Evolutionary conservation across 108 stramenopile genomes (phyloP).

Genomic region (Fragilariopsis cylindrus): DNA sequence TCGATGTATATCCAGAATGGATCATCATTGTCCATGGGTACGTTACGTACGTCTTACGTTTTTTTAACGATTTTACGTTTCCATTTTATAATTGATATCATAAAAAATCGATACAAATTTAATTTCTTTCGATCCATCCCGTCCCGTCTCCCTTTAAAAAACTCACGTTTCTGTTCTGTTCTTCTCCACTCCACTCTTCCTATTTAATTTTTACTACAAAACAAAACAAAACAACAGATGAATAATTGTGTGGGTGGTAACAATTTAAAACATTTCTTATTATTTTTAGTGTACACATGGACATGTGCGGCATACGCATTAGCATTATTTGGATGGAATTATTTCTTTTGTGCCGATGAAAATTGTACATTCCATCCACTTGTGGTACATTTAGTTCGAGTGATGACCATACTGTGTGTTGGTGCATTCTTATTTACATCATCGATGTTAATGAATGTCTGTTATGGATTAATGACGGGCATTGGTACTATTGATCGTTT

Average conservation of each 20-base stretch:
- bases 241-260: conserved; percentile 16
- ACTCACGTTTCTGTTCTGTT: background rate
- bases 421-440: conserved; percentile 75
- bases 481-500: conserved; percentile 90
- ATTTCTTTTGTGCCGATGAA: conserved; percentile 70
- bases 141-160: too few species aligned
- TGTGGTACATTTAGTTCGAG: conserved; percentile 69
- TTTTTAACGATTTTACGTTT: background rate
- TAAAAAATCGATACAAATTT: background rate
- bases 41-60: background rate
- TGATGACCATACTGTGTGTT: conserved; percentile 70
- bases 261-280: conserved; percentile 75
- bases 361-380: conserved; percentile 68
- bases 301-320: conserved; percentile 77
- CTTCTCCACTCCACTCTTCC: background rate
- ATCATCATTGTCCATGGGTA: conserved; percentile 98
- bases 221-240: background rate
- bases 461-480: conserved; percentile 86
- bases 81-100: background rate
- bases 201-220: background rate
- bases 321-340: conserved; percentile 77
- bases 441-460: conserved; percentile 88
- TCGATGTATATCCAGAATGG: conserved; percentile 92
- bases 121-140: background rate
- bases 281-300: conserved; percentile 92